phyloP scores from a whole-genome alignment of 345 rosid genomes.

The Pseudoturritis turrita region DNA sequence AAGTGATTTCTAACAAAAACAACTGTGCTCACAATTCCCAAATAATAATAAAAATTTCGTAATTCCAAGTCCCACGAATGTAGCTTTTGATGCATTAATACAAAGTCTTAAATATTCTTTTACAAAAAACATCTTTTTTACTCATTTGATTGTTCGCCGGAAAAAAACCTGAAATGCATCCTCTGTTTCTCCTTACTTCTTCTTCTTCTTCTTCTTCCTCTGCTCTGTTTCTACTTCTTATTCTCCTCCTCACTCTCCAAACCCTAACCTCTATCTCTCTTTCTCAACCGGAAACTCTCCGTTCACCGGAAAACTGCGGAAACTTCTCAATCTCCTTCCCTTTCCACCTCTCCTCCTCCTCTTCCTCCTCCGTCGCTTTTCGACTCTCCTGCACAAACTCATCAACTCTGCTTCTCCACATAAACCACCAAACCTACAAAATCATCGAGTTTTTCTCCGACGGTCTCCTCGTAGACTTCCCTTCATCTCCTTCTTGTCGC shows the following conservation, averaged over 20 bases:
- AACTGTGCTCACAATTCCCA: slow-evolving; percentile 24
- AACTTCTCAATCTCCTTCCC: slow-evolving; percentile 55
- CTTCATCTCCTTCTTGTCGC: slow-evolving; percentile 53
- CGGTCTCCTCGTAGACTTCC: slow-evolving; percentile 67
- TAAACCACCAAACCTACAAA: slow-evolving; percentile 41
- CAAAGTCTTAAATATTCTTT: slow-evolving; percentile 12
- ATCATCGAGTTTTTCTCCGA: slow-evolving; percentile 67
- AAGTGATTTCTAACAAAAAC: too few relatives aligned
- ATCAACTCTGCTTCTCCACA: slow-evolving; percentile 47
- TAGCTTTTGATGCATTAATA: slow-evolving; percentile 26
- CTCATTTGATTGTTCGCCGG: neutral
- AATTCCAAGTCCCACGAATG: slow-evolving; percentile 31
- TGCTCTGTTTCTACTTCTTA: slow-evolving; percentile 33
- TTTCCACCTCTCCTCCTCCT: slow-evolving; percentile 51
- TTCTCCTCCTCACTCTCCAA: slow-evolving; percentile 34
- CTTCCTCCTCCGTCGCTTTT: slow-evolving; percentile 42
- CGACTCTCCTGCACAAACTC: slow-evolving; percentile 64
- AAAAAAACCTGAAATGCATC: slow-evolving; percentile 13
- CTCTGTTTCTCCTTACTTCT: slow-evolving; percentile 28
- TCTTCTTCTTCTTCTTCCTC: slow-evolving; percentile 37
- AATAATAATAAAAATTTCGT: neutral
- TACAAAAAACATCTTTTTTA: neutral
- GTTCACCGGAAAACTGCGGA: slow-evolving; percentile 55
- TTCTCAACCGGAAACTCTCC: slow-evolving; percentile 33
- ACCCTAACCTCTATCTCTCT: slow-evolving; percentile 24